Evolutionary conservation across 2,329 filamentous ascomycete species (phyloP).

Genomic region (Fusarium tupiense): DNA sequence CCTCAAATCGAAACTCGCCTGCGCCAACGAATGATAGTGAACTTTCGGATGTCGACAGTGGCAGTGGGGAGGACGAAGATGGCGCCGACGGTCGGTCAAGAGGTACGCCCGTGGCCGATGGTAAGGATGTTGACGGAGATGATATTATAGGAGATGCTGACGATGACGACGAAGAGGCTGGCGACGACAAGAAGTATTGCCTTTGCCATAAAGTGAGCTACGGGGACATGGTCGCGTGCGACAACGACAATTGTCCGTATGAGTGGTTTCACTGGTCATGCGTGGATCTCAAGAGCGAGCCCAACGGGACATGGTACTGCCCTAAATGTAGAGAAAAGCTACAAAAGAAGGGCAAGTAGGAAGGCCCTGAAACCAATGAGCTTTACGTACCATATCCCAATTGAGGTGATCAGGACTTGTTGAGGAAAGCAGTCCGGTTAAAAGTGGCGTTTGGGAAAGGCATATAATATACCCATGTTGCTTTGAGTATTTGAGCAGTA

Average conservation of each 20-base stretch:
- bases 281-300: constrained; percentile 74
- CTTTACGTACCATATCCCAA: not conserved
- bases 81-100: constrained; percentile 46
- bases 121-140: constrained; percentile 57
- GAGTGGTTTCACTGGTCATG: constrained; percentile 92
- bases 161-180: constrained; percentile 74
- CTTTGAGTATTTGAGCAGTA: constrained; percentile 16
- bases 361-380: not conserved
- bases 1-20: constrained; percentile 66
- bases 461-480: constrained; percentile 33
- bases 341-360: constrained; percentile 53
- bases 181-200: constrained; percentile 84
- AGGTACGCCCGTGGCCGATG: constrained; percentile 47
- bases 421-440: not conserved
- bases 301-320: constrained; percentile 74
- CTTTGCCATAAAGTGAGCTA: constrained; percentile 85
- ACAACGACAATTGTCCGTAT: constrained; percentile 81
- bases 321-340: constrained; percentile 67
- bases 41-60: constrained; percentile 69
- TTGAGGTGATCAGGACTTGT: not conserved
- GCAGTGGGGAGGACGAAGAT: constrained; percentile 63
- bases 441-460: constrained; percentile 25
- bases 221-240: constrained; percentile 89
- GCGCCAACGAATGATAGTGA: constrained; percentile 72
- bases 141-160: constrained; percentile 66